phyloP scores from a whole-genome alignment of 1,284 basidiomycete species.

The Cryptococcus neoformans region DNA sequence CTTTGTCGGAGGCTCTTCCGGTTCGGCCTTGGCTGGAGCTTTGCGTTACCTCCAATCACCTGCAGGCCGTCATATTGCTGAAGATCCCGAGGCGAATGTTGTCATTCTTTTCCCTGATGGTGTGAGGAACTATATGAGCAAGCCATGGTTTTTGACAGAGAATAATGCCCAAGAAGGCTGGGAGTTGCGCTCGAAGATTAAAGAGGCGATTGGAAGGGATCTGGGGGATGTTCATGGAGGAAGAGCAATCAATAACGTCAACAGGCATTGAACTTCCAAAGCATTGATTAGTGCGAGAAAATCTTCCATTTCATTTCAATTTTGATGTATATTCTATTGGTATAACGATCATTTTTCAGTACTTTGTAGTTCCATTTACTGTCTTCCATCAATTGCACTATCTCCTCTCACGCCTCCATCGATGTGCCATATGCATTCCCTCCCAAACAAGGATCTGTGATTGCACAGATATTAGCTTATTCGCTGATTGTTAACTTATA shows the following conservation, averaged over 20 bases:
- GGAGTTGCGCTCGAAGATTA: conserved; percentile 20
- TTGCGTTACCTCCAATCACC: conserved; percentile 68
- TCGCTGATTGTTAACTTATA: too few species aligned
- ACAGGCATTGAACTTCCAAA: neutral
- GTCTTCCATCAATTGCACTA: too few species aligned
- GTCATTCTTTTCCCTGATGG: conserved; percentile 88
- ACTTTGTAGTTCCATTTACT: too few species aligned
- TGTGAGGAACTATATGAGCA: conserved; percentile 95
- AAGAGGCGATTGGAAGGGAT: conserved; percentile 24
- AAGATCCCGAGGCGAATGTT: conserved; percentile 74
- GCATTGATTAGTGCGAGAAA: neutral
- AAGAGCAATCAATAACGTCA: neutral
- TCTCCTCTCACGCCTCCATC: too few species aligned
- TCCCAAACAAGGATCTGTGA: too few species aligned
- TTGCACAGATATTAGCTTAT: too few species aligned
- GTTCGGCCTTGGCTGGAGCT: conserved; percentile 75
- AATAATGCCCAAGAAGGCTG: conserved; percentile 8
- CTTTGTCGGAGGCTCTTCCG: conserved; percentile 87
- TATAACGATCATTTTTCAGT: too few species aligned
- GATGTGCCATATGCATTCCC: too few species aligned
- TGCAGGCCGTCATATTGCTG: conserved; percentile 63
- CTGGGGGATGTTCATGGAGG: conserved; percentile 18
- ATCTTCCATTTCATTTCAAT: neutral
- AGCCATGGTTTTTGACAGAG: conserved; percentile 52
- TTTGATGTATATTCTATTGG: too few species aligned